Evolutionary conservation across 257 asterid genomes (phyloP).

Genomic region (Pogostemon cablin): DNA sequence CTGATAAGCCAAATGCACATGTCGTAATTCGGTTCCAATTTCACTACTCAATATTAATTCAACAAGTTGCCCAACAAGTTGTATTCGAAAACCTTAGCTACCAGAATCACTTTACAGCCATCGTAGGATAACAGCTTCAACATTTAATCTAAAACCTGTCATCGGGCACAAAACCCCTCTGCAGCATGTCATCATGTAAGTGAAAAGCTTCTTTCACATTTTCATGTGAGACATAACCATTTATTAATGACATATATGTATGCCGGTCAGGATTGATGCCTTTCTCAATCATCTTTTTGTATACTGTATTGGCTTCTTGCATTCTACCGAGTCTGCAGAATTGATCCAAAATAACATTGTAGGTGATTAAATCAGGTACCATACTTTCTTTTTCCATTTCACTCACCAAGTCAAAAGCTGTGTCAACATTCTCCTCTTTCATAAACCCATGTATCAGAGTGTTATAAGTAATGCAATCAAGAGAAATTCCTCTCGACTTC

Average conservation of each 20-base stretch:
- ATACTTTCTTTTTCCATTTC: conserved; percentile 58
- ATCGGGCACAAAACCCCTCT: conserved; percentile 70
- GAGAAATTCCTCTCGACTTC: conserved; percentile 50
- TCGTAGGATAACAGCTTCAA: conserved; percentile 5
- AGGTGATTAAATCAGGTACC: conserved; percentile 56
- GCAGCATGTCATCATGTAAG: conserved; percentile 75
- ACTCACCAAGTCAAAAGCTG: conserved; percentile 51
- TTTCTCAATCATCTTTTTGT: conserved; percentile 49
- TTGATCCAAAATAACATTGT: conserved; percentile 59
- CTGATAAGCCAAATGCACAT: background rate
- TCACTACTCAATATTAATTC: conserved; percentile 12
- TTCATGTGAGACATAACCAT: conserved; percentile 63
- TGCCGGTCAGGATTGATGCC: conserved; percentile 58
- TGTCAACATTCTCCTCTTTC: conserved; percentile 59
- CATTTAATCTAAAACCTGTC: conserved; percentile 57
- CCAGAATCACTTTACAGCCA: conserved; percentile 20
- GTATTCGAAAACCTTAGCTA: conserved; percentile 6
- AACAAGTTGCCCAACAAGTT: background rate
- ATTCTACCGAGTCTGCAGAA: conserved; percentile 65
- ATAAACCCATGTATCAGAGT: conserved; percentile 72
- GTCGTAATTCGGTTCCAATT: conserved; percentile 16
- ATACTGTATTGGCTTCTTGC: conserved; percentile 59
- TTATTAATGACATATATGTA: conserved; percentile 57
- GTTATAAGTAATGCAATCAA: conserved; percentile 61
- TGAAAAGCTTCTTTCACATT: conserved; percentile 69